These are phyloP conservation scores for Vanrija sp. DNA, from an alignment of 1,284 basidiomycete genomes.

Conservation along the genomic window DNA sequence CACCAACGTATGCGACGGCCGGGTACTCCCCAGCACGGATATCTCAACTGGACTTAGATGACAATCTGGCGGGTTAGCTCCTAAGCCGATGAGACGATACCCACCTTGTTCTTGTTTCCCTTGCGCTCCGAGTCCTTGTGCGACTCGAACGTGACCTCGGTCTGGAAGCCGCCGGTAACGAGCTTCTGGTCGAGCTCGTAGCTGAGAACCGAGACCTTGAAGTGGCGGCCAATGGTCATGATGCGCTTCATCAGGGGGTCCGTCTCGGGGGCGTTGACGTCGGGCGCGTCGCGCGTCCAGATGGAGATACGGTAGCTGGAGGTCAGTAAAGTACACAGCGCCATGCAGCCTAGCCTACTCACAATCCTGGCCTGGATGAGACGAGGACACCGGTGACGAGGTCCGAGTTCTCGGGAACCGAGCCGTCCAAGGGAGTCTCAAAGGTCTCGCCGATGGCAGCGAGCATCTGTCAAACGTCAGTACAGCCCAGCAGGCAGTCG, in stretches of 20 bases:
- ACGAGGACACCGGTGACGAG: conserved; percentile 94
- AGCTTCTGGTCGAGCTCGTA: conserved; percentile 70
- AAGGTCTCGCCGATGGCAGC: conserved; percentile 96
- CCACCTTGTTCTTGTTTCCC: conserved; percentile 75
- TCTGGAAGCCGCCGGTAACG: conserved; percentile 65
- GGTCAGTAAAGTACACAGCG: background rate
- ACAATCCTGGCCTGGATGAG: conserved; percentile 85
- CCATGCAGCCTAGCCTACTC: conserved; percentile 15
- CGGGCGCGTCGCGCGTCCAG: conserved; percentile 85
- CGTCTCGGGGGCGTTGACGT: conserved; percentile 38
- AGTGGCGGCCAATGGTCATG: conserved; percentile 71
- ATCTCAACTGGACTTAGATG: too few species aligned
- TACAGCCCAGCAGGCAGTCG: background rate
- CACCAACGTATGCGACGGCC: too few species aligned
- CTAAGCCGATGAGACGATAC: too few species aligned
- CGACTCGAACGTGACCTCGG: conserved; percentile 89
- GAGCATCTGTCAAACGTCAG: conserved; percentile 65
- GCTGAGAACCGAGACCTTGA: conserved; percentile 86
- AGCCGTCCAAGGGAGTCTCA: conserved; percentile 61
- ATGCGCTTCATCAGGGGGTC: conserved; percentile 63
- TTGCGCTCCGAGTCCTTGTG: conserved; percentile 96
- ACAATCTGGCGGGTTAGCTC: too few species aligned
- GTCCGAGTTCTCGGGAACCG: conserved; percentile 53
- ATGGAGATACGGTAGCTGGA: conserved; percentile 80
- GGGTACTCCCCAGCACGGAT: too few species aligned